A percentile compares a stretch with the other conserved stretches of the same genome.
These are phyloP conservation scores for Endocalyx cinctus DNA, from an alignment of 2,329 filamentous ascomycete species.

Conservation along the genomic window DNA sequence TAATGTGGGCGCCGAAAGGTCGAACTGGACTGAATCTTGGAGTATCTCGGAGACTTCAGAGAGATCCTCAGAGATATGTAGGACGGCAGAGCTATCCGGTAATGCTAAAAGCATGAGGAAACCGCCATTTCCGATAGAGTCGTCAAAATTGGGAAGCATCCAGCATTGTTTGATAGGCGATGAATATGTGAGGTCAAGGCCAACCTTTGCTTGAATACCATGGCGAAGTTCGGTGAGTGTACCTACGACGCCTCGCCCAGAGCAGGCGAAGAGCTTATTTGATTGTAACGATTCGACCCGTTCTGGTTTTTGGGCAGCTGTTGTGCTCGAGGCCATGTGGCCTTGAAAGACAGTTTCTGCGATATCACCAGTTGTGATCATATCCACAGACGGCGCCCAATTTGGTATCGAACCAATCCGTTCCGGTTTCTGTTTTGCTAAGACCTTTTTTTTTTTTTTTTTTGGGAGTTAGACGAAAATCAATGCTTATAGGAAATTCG, in stretches of 20 bases:
- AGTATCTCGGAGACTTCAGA: conserved; percentile 38
- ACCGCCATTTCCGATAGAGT: conserved; percentile 18
- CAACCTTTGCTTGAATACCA: conserved; percentile 66
- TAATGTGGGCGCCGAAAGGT: conserved; percentile 50
- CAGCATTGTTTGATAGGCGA: conserved; percentile 48
- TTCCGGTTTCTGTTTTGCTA: conserved; percentile 48
- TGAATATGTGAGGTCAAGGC: conserved; percentile 48
- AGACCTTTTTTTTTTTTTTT: no score
- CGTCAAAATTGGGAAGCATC: conserved; percentile 36
- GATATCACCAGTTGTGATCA: conserved; percentile 41
- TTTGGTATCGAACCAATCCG: conserved; percentile 59
- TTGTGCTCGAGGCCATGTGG: no score
- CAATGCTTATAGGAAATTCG: conserved; percentile 7
- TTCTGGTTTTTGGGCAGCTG: conserved; percentile 19
- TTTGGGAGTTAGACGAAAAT: no score
- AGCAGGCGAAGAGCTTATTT: conserved; percentile 63
- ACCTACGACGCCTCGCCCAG: conserved; percentile 58
- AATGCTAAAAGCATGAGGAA: conserved; percentile 44
- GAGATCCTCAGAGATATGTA: conserved; percentile 46
- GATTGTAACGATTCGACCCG: conserved; percentile 25
- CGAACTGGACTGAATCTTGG: conserved; percentile 40
- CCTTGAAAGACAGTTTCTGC: conserved; percentile 5
- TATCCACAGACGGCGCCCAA: conserved; percentile 57
- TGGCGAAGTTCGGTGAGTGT: conserved; percentile 64
- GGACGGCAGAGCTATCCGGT: conserved; percentile 42